phyloP scores from a whole-genome alignment of 495 filamentous ascomycete species.

The Cudoniella acicularis region DNA sequence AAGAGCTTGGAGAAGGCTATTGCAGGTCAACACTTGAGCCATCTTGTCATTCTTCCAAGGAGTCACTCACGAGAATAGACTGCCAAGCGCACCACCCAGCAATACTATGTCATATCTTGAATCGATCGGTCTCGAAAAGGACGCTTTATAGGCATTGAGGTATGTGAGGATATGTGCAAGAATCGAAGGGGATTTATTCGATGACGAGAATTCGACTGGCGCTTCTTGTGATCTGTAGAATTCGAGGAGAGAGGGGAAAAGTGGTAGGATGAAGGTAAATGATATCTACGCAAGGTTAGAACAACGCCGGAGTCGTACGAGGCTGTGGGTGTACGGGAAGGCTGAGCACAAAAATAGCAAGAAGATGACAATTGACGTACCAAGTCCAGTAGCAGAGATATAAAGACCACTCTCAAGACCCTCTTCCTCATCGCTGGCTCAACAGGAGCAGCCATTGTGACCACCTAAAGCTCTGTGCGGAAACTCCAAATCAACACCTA shows the following conservation, averaged over 20 bases:
- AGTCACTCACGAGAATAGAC: slow-evolving; percentile 26
- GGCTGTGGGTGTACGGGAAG: background rate
- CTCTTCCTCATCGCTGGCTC: slow-evolving; percentile 61
- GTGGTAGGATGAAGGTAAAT: slow-evolving; percentile 95
- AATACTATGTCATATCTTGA: slow-evolving; percentile 96
- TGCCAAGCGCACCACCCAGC: slow-evolving; percentile 81
- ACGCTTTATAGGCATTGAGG: slow-evolving; percentile 92
- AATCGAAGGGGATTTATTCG: slow-evolving; percentile 49
- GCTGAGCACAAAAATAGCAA: background rate
- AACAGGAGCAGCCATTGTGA: slow-evolving; percentile 30
- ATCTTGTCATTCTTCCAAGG: no score
- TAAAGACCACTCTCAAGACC: slow-evolving; percentile 71
- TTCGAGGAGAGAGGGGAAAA: slow-evolving; percentile 89
- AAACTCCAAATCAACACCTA: background rate
- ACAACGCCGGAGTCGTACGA: background rate
- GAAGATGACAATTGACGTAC: slow-evolving; percentile 29
- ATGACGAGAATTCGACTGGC: slow-evolving; percentile 45
- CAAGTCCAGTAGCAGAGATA: slow-evolving; percentile 52
- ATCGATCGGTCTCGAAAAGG: slow-evolving; percentile 90
- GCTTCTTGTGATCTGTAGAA: slow-evolving; percentile 77
- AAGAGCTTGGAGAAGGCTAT: slow-evolving; percentile 75
- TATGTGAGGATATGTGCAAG: slow-evolving; percentile 75
- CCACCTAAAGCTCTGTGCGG: no score
- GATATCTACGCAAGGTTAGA: slow-evolving; percentile 53
- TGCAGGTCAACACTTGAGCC: slow-evolving; percentile 6